Conservation (phyloP, 441 rosid genomes). For the Aquilaria agallochum region DNA sequence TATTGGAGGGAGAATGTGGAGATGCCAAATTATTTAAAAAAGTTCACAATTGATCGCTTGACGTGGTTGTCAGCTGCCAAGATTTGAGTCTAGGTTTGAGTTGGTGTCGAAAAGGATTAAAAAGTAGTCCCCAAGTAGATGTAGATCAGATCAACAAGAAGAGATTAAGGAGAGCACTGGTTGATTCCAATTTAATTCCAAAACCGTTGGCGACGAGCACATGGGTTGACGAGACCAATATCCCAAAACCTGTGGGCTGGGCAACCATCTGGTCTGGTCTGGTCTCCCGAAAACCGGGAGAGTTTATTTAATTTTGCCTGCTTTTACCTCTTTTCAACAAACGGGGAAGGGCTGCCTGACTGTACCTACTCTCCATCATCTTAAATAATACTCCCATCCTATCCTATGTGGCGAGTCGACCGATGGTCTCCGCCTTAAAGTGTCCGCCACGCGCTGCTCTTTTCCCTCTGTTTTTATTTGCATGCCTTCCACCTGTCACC, state of each 20-base stretch:
- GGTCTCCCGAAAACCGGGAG: constrained; percentile 73
- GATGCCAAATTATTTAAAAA: too few relatives aligned
- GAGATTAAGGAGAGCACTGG: not conserved
- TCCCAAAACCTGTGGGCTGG: constrained; percentile 23
- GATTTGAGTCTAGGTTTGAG: not conserved
- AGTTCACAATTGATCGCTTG: not conserved
- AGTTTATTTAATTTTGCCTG: not conserved
- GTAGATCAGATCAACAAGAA: constrained; percentile 11
- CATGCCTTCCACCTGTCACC: constrained; percentile 26
- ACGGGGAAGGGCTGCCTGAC: constrained; percentile 21
- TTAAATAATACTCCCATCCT: too few relatives aligned
- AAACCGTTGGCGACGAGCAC: constrained; percentile 58
- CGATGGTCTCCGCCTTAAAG: constrained; percentile 42
- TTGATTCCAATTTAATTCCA: not conserved
- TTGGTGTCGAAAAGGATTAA: too few relatives aligned
- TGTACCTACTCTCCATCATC: not conserved
- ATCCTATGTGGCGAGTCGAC: constrained; percentile 71
- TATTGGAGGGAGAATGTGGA: too few relatives aligned
- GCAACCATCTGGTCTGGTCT: too few relatives aligned
- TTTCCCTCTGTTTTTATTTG: constrained; percentile 22
- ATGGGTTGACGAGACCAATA: constrained; percentile 25
- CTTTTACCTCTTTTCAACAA: not conserved
- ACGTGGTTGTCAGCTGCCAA: not conserved
- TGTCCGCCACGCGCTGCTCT: constrained; percentile 49
- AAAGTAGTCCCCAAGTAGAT: constrained; percentile 1